Percentiles rank a stretch among this genome's conserved stretches.
phyloP scores from a whole-genome alignment of 208 protist genomes.

The Blechomonas ayalai region DNA sequence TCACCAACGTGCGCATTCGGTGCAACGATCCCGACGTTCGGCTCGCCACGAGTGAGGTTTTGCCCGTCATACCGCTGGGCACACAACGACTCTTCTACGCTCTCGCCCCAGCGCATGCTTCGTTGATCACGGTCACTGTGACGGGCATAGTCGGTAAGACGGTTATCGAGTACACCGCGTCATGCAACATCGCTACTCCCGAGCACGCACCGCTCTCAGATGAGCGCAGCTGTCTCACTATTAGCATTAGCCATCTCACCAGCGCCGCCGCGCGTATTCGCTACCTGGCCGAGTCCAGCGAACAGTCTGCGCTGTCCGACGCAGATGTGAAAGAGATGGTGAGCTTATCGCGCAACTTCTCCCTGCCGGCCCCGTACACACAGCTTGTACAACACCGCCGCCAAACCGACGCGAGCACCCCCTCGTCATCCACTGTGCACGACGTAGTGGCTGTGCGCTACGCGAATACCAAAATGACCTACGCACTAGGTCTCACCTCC shows the following conservation, averaged over 20 bases:
- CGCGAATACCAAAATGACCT: not conserved
- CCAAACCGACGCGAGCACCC: not conserved
- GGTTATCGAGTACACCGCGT: constrained; percentile 49
- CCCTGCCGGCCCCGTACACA: constrained; percentile 50
- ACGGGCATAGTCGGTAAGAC: constrained; percentile 35
- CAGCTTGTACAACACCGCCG: constrained; percentile 21
- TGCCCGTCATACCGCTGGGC: constrained; percentile 30
- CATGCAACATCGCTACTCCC: constrained; percentile 5
- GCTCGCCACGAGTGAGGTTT: constrained; percentile 11
- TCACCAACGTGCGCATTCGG: constrained; percentile 25
- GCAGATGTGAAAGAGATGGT: constrained; percentile 35
- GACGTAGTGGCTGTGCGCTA: constrained; percentile 2
- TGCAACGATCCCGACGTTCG: constrained; percentile 11
- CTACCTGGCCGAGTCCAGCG: constrained; percentile 19
- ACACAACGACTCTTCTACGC: constrained; percentile 30
- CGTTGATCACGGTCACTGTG: constrained; percentile 20
- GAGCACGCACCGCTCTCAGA: constrained; percentile 3
- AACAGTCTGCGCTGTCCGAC: constrained; percentile 1
- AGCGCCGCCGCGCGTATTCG: constrained; percentile 32
- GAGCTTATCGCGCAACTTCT: constrained; percentile 24
- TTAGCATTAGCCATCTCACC: constrained; percentile 33
- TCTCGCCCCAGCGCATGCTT: constrained; percentile 14
- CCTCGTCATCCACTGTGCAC: constrained; percentile 15
- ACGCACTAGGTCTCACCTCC: too few relatives aligned
- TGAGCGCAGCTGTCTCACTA: constrained; percentile 1